phyloP scores from a whole-genome alignment of 768 basidiomycete genomes.

The Mycena crocata region DNA sequence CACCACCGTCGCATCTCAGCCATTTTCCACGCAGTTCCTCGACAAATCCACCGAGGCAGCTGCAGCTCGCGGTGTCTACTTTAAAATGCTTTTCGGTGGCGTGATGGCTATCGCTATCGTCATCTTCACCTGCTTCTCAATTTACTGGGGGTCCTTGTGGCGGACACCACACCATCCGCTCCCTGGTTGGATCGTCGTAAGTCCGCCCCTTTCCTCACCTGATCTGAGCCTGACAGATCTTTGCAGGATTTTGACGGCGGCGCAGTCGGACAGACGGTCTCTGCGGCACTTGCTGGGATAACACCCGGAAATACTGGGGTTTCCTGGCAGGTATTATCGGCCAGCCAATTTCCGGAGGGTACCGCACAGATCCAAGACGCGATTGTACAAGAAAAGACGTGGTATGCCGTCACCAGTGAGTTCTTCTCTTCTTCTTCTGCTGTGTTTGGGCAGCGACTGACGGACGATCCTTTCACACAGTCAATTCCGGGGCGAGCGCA shows the following conservation, averaged over 20 bases:
- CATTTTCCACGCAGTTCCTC: slow-evolving; percentile 41
- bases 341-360: slow-evolving; percentile 59
- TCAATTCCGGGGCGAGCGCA: slow-evolving; percentile 54
- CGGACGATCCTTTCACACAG: slow-evolving; percentile 40
- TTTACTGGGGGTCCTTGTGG: slow-evolving; percentile 72
- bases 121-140: slow-evolving; percentile 63
- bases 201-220: not conserved
- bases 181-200: slow-evolving; percentile 47
- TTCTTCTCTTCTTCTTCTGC: slow-evolving; percentile 16
- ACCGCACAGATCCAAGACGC: slow-evolving; percentile 53
- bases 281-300: slow-evolving; percentile 49
- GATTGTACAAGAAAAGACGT: slow-evolving; percentile 62
- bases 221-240: not conserved
- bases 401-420: slow-evolving; percentile 68
- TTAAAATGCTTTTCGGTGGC: slow-evolving; percentile 55
- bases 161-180: slow-evolving; percentile 56
- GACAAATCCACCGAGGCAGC: slow-evolving; percentile 40
- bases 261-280: slow-evolving; percentile 59
- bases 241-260: slow-evolving; percentile 73
- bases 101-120: slow-evolving; percentile 51
- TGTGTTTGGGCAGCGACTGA: not conserved
- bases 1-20: slow-evolving; percentile 8
- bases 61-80: slow-evolving; percentile 53
- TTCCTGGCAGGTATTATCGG: slow-evolving; percentile 57
- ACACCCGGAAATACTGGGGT: slow-evolving; percentile 46